Base-by-base conservation (phyloP, 2,329 filamentous ascomycete genomes). In the Fonsecaea monophora region DNA sequence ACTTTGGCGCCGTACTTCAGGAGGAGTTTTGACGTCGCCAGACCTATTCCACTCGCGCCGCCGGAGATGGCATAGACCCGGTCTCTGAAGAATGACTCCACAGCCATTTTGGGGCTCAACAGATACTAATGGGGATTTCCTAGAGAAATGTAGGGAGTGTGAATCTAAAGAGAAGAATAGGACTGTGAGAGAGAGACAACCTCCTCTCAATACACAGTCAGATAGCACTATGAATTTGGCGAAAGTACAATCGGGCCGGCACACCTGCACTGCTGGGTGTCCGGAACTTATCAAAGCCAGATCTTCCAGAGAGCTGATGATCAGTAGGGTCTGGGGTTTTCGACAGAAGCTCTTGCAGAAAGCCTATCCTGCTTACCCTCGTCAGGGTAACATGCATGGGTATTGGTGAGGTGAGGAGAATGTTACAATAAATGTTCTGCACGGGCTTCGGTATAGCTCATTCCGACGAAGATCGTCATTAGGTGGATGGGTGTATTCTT, bases 31-130 rank as follows among this genome's bases (percentile, higher is more conserved):
- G 91, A 89, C 5, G 93, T 85, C 0, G 91, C 90, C 34, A 91
- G 85, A 4, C 92, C 92, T 67, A 95, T 89, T 18, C 92, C 70
- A 4, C 88, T 90, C 1, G 90, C 90, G n/a, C 87, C 92, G 68
- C 92, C 92, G 0, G 91, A 94, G 76, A 96, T 92, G 6, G 62
- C 66, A 21, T 68, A 68, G 15, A 62, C 62, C 6, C 54, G 50
- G 37, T 40, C 53, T 9, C 5, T 30, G 62, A 68, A 68, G 48
- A 68, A 68, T 8, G 30, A n/a, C 34, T 68, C 66, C 38, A 65
- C 50, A 4, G 30, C 25, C 58, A 53, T 21, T 21, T 21, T 21
- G 21, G 21, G 21, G 21, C 21, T 21, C 21, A 21, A 35, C 45
- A 21, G 45, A 10, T 25, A 2, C 8, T 4, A 37, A 37, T 54